phyloP scores from a whole-genome alignment of 2,329 filamentous ascomycete genomes.

The Keithomyces neogunnii region DNA sequence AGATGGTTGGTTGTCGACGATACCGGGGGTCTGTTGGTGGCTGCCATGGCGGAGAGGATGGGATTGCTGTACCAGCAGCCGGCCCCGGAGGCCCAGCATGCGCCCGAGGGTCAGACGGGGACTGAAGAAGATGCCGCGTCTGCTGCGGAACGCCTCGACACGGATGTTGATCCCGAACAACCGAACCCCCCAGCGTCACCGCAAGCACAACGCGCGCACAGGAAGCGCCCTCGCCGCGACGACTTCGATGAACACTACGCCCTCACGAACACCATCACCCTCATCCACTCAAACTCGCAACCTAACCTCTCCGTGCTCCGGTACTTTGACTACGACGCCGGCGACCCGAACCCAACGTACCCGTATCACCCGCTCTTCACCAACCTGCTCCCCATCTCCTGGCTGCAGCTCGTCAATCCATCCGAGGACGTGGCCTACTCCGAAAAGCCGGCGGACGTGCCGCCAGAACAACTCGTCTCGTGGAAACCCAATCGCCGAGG shows the following conservation, averaged over 20 bases:
- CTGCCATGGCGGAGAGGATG: slow-evolving; percentile 82
- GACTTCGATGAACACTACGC: slow-evolving; percentile 59
- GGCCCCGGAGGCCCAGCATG: slow-evolving; percentile 11
- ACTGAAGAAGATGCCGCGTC: slow-evolving; percentile 3
- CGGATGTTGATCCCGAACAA: slow-evolving; percentile 4
- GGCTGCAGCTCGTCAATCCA: slow-evolving; percentile 83
- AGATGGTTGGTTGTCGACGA: slow-evolving; percentile 82
- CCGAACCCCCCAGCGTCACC: slow-evolving; percentile 7
- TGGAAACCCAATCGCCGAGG: slow-evolving; percentile 79
- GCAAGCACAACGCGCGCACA: slow-evolving; percentile 16
- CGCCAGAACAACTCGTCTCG: slow-evolving; percentile 52
- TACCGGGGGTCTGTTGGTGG: slow-evolving; percentile 73
- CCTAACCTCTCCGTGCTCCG: slow-evolving; percentile 81
- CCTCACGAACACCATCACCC: slow-evolving; percentile 65
- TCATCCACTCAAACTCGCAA: slow-evolving; percentile 75
- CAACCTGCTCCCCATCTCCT: slow-evolving; percentile 77
- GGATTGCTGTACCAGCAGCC: slow-evolving; percentile 57
- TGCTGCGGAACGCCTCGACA: not conserved
- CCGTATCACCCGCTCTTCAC: slow-evolving; percentile 71
- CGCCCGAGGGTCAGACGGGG: slow-evolving; percentile 3
- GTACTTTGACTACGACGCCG: slow-evolving; percentile 79
- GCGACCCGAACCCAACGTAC: slow-evolving; percentile 47
- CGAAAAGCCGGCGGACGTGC: slow-evolving; percentile 50
- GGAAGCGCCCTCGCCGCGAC: slow-evolving; percentile 24
- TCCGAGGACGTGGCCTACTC: slow-evolving; percentile 65